Percentiles rank a stretch among this genome's conserved stretches.
Conservation (phyloP, 257 asterid genomes). For the Gynochthodes officinalis region DNA sequence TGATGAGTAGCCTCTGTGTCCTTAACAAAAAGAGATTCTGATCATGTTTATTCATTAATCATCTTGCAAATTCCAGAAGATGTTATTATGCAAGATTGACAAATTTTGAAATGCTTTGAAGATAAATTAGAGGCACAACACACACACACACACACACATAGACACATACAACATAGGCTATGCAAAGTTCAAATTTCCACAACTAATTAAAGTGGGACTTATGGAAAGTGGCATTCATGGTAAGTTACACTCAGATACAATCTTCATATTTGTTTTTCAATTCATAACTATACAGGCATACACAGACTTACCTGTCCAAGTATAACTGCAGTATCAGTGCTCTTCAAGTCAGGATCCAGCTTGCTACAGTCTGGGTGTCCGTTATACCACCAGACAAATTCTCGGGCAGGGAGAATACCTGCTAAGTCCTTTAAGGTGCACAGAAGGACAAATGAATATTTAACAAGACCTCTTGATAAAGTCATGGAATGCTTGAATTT, state of each 20-base stretch:
- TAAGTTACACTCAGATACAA: neutral
- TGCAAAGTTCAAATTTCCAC: neutral
- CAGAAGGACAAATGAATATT: conserved; percentile 9
- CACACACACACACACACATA: too few species aligned
- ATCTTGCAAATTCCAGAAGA: neutral
- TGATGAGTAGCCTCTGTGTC: neutral
- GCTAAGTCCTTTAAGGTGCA: conserved; percentile 42
- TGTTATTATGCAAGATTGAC: neutral
- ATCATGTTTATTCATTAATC: neutral
- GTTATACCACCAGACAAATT: conserved; percentile 97
- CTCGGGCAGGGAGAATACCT: conserved; percentile 80
- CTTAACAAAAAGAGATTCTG: neutral
- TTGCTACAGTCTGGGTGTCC: conserved; percentile 86
- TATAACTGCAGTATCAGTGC: conserved; percentile 77
- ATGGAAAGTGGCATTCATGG: neutral
- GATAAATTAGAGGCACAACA: neutral
- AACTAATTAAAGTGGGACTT: neutral
- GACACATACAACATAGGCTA: neutral
- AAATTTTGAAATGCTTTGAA: neutral
- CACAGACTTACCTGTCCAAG: conserved; percentile 68
- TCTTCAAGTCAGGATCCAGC: conserved; percentile 72
- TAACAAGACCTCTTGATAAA: neutral
- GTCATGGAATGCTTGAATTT: neutral
- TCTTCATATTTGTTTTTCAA: neutral
- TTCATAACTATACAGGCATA: conserved; percentile 2